These are phyloP conservation scores for Pseudoturritis turrita DNA, from an alignment of 345 rosid genomes.

Conservation along the genomic window DNA sequence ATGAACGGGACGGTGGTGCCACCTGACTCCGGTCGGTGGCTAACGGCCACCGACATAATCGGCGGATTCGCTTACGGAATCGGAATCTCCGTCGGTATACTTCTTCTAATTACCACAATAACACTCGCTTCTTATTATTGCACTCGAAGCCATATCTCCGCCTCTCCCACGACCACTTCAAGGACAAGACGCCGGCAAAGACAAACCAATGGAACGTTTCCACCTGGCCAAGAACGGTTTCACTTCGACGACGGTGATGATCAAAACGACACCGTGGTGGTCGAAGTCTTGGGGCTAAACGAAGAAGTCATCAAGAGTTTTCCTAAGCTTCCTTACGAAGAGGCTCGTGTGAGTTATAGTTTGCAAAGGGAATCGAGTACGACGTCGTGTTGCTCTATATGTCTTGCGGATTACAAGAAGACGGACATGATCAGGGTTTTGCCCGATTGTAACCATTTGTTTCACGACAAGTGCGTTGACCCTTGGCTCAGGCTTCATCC, in stretches of 20 bases:
- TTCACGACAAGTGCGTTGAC: constrained; percentile 71
- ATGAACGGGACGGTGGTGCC: constrained; percentile 17
- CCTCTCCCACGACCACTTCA: constrained; percentile 16
- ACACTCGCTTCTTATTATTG: constrained; percentile 41
- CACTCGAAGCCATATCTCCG: constrained; percentile 23
- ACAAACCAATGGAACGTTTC: not conserved
- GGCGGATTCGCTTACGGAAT: constrained; percentile 48
- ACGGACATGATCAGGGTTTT: constrained; percentile 50
- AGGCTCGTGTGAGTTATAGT: constrained; percentile 40
- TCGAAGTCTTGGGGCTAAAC: constrained; percentile 52
- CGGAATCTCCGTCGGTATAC: constrained; percentile 45
- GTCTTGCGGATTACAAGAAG: constrained; percentile 72
- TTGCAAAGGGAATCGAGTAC: constrained; percentile 41
- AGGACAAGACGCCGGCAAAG: constrained; percentile 18
- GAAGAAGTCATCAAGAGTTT: constrained; percentile 62
- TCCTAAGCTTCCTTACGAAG: constrained; percentile 65
- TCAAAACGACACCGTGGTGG: constrained; percentile 17
- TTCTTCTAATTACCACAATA: constrained; percentile 41
- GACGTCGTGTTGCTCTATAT: constrained; percentile 63
- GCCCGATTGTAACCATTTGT: constrained; percentile 75
- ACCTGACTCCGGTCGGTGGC: constrained; percentile 1
- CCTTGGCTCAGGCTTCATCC: constrained; percentile 72
- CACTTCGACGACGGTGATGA: not conserved
- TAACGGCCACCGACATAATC: constrained; percentile 20
- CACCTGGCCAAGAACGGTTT: not conserved